Conservation (phyloP, 768 basidiomycete genomes). For the Cyathus striatus region DNA sequence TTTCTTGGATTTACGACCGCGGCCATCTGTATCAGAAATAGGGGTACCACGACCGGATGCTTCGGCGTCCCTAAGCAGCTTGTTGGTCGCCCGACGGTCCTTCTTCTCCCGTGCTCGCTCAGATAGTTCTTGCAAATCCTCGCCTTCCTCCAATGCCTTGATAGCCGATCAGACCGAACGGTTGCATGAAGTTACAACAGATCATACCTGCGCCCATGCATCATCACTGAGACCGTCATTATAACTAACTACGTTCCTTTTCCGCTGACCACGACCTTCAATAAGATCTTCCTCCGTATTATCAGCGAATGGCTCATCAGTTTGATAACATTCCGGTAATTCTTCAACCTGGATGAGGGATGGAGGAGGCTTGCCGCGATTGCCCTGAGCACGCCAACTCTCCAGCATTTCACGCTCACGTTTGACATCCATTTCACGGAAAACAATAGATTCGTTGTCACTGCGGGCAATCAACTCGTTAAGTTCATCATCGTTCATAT, state of each 20-base stretch:
- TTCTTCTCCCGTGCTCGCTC: slow-evolving; percentile 64
- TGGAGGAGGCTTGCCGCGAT: slow-evolving; percentile 72
- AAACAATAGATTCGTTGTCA: slow-evolving; percentile 73
- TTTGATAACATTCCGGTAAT: slow-evolving; percentile 88
- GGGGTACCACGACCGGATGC: slow-evolving; percentile 63
- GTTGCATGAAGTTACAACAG: background rate
- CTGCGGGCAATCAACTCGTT: slow-evolving; percentile 87
- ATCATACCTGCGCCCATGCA: slow-evolving; percentile 77
- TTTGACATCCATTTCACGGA: slow-evolving; percentile 78
- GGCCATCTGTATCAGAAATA: slow-evolving; percentile 51
- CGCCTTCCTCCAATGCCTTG: slow-evolving; percentile 72
- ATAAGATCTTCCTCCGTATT: slow-evolving; percentile 56
- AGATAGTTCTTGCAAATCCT: slow-evolving; percentile 70
- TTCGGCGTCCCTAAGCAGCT: slow-evolving; percentile 53
- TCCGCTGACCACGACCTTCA: slow-evolving; percentile 83
- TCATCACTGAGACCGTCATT: slow-evolving; percentile 94
- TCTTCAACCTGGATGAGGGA: slow-evolving; percentile 84
- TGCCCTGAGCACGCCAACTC: slow-evolving; percentile 66
- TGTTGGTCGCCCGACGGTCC: slow-evolving; percentile 56
- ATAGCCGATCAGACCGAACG: background rate
- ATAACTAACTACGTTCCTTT: slow-evolving; percentile 82
- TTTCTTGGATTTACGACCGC: slow-evolving; percentile 62
- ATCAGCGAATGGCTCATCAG: slow-evolving; percentile 71
- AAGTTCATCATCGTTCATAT: slow-evolving; percentile 92
- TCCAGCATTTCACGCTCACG: slow-evolving; percentile 65